A percentile compares a stretch with the other conserved stretches of the same genome.
phyloP scores from a whole-genome alignment of 2,329 filamentous ascomycete species.

The Penicillium sp. region DNA sequence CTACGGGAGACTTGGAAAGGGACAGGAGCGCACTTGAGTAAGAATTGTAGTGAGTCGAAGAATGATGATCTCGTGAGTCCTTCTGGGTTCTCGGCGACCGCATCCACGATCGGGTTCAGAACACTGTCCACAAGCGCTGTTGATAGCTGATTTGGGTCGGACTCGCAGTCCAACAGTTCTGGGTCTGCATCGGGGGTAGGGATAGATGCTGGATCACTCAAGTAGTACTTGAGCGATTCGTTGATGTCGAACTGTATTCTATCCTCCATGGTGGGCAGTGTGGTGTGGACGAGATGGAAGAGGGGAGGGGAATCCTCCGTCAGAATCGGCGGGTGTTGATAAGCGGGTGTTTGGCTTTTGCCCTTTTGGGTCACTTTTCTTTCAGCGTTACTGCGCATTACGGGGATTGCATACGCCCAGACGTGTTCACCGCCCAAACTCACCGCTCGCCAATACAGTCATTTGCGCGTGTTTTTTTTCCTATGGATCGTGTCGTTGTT shows the following conservation, averaged over 20 bases:
- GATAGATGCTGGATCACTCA: constrained; percentile 82
- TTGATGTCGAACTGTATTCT: constrained; percentile 86
- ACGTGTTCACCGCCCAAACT: neutral
- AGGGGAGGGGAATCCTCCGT: constrained; percentile 6
- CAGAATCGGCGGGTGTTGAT: constrained; percentile 13
- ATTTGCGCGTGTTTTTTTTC: too few species aligned
- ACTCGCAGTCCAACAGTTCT: constrained; percentile 83
- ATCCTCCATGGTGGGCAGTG: constrained; percentile 53
- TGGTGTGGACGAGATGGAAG: constrained; percentile 10
- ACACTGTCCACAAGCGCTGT: constrained; percentile 73
- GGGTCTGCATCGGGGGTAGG: constrained; percentile 79
- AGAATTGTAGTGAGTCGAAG: constrained; percentile 90
- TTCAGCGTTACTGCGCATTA: too few species aligned
- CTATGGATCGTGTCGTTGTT: neutral
- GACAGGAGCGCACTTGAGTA: constrained; percentile 82
- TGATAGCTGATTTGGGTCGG: constrained; percentile 77
- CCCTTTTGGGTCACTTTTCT: constrained; percentile 17
- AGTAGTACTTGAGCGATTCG: constrained; percentile 90
- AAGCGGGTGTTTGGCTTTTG: constrained; percentile 27
- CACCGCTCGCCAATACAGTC: constrained; percentile 3
- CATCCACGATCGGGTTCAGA: constrained; percentile 86
- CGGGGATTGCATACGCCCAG: too few species aligned
- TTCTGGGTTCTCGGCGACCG: constrained; percentile 85
- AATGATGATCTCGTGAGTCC: constrained; percentile 69
- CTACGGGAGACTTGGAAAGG: constrained; percentile 34